Conservation (phyloP, 495 filamentous ascomycete species). For the Trichoderma gamsii region DNA sequence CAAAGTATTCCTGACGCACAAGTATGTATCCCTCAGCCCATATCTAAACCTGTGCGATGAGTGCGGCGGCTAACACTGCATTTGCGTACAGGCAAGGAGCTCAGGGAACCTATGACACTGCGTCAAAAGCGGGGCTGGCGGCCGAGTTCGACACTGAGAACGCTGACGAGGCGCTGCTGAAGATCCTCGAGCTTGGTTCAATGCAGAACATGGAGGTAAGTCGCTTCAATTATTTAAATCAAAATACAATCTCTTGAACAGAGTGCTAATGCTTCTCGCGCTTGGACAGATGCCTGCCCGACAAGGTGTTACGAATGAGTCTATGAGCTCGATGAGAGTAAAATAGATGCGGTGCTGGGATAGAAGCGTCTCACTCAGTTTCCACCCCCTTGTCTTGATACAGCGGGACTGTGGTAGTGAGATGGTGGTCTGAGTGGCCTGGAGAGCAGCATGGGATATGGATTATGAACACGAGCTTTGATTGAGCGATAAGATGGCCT, state of each 20-base stretch:
- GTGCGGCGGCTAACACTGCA: slow-evolving; percentile 20
- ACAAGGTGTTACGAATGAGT: slow-evolving; percentile 38
- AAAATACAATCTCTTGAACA: neutral
- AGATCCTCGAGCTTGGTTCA: slow-evolving; percentile 73
- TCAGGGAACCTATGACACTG: slow-evolving; percentile 70
- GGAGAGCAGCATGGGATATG: neutral
- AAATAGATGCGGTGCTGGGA: slow-evolving; percentile 10
- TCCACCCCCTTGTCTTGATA: neutral
- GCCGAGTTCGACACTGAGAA: slow-evolving; percentile 79
- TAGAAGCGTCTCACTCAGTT: neutral
- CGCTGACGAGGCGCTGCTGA: slow-evolving; percentile 69
- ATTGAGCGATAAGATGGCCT: neutral
- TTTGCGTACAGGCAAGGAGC: slow-evolving; percentile 63
- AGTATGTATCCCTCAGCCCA: slow-evolving; percentile 50
- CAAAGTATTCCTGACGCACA: slow-evolving; percentile 86
- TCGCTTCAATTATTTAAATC: slow-evolving; percentile 3
- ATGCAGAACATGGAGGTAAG: slow-evolving; percentile 63
- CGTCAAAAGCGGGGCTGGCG: slow-evolving; percentile 66
- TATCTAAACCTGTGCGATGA: too few relatives aligned
- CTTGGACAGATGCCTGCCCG: slow-evolving; percentile 35
- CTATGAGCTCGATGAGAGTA: slow-evolving; percentile 25
- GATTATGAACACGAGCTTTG: neutral
- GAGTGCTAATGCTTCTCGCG: neutral
- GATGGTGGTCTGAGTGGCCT: neutral
- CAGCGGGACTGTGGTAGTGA: slow-evolving; percentile 7